phyloP scores from a whole-genome alignment of 768 basidiomycete species.

The Lactifluus echinatus region DNA sequence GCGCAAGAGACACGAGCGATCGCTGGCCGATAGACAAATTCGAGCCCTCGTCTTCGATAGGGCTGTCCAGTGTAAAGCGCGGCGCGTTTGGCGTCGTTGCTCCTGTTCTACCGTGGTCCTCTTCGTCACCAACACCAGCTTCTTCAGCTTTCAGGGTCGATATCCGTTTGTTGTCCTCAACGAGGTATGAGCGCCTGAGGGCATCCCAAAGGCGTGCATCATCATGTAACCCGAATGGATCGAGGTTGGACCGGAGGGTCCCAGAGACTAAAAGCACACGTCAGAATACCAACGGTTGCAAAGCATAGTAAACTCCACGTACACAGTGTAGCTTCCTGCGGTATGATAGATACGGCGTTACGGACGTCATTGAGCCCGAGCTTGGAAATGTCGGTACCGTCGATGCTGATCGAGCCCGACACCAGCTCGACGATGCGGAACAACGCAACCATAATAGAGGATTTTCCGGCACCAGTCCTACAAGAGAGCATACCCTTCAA shows the following conservation, averaged over 20 bases:
- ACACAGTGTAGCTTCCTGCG: conserved; percentile 55
- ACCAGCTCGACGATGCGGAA: conserved; percentile 78
- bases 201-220: conserved; percentile 85
- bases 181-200: conserved; percentile 72
- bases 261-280: conserved; percentile 51
- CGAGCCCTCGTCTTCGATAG: conserved; percentile 78
- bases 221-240: conserved; percentile 77
- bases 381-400: conserved; percentile 75
- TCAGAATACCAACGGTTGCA: conserved; percentile 18
- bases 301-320: conserved; percentile 39
- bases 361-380: conserved; percentile 72
- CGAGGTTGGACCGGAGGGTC: conserved; percentile 78
- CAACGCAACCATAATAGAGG: conserved; percentile 81
- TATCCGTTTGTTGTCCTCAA: conserved; percentile 38
- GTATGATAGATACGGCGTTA: conserved; percentile 65
- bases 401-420: conserved; percentile 68
- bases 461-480: conserved; percentile 79
- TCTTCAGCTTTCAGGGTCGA: conserved; percentile 26
- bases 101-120: conserved; percentile 31
- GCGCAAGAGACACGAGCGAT: conserved; percentile 77
- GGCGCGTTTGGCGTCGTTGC: conserved; percentile 9
- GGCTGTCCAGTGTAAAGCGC: conserved; percentile 75
- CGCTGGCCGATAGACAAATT: conserved; percentile 80
- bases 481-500: neutral
- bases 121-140: conserved; percentile 31